phyloP scores from a whole-genome alignment of 2,329 filamentous ascomycete species.

The Paraconiothyrium brasiliense region DNA sequence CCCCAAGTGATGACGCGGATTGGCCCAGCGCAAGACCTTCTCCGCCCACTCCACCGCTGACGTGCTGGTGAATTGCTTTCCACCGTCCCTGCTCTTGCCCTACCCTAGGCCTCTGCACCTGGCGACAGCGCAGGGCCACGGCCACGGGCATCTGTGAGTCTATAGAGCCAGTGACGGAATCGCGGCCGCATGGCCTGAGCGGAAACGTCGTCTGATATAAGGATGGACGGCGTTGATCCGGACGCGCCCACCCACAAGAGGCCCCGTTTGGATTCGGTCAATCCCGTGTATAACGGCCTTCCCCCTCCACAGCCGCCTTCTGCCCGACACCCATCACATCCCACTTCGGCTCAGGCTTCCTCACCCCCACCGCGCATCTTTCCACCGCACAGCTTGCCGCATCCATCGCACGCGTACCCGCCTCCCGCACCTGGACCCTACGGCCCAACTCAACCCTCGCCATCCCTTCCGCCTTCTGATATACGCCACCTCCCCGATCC shows the following conservation, averaged over 20 bases:
- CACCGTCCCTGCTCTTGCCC: conserved; percentile 38
- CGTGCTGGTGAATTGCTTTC: conserved; percentile 41
- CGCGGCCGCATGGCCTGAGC: conserved; percentile 53
- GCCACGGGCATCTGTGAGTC: conserved; percentile 34
- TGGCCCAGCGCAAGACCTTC: conserved; percentile 36
- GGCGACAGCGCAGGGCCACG: conserved; percentile 26
- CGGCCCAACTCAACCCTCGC: conserved; percentile 38
- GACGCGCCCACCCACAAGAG: conserved; percentile 51
- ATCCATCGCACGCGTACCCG: conserved; percentile 34
- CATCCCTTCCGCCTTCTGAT: conserved; percentile 45
- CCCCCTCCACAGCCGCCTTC: conserved; percentile 44
- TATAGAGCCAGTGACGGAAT: conserved; percentile 30
- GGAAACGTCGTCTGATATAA: conserved; percentile 47
- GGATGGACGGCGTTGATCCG: conserved; percentile 50
- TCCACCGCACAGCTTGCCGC: conserved; percentile 37
- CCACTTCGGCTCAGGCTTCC: conserved; percentile 40
- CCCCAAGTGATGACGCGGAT: conserved; percentile 48
- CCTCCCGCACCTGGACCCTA: conserved; percentile 32
- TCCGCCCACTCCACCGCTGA: conserved; percentile 41
- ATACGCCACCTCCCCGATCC: conserved; percentile 45
- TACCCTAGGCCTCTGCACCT: conserved; percentile 39
- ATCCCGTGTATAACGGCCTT: conserved; percentile 46
- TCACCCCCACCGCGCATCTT: conserved; percentile 43
- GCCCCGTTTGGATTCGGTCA: conserved; percentile 50
- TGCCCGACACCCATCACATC: conserved; percentile 42